A percentile compares a stretch with the other conserved stretches of the same genome.
Evolutionary conservation across 768 basidiomycete species (phyloP).

Genomic region (Tephrocybe sp.): DNA sequence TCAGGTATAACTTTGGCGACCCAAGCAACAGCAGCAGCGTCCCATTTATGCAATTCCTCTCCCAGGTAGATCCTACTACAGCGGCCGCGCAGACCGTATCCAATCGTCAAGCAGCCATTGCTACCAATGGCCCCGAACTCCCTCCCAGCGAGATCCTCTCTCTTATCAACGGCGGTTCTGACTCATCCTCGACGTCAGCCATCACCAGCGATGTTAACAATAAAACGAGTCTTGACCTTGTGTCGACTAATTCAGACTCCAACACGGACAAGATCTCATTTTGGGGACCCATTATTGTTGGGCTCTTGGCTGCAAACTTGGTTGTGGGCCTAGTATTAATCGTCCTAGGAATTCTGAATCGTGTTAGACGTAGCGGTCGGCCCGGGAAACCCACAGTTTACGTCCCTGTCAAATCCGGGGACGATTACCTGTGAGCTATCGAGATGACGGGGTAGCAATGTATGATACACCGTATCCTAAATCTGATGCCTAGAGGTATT

Average conservation of each 20-base stretch:
- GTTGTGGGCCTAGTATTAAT: constrained; percentile 25
- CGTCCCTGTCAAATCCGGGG: no score
- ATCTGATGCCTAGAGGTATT: no score
- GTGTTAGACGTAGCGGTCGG: constrained; percentile 21
- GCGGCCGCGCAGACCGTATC: constrained; percentile 30
- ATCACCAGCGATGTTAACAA: constrained; percentile 3
- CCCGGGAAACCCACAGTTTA: no score
- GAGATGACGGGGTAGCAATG: no score
- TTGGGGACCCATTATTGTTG: constrained; percentile 25
- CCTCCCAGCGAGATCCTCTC: constrained; percentile 20
- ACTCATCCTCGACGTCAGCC: constrained; percentile 12
- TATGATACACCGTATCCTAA: not conserved
- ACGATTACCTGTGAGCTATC: no score
- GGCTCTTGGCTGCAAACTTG: constrained; percentile 27
- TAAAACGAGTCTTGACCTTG: constrained; percentile 1
- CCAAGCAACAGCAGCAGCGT: constrained; percentile 17
- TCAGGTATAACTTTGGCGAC: constrained; percentile 45
- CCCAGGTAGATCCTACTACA: constrained; percentile 32
- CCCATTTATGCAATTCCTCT: constrained; percentile 42
- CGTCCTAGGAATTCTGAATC: constrained; percentile 23
- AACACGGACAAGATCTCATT: constrained; percentile 15
- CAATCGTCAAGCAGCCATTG: constrained; percentile 26
- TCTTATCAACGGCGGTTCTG: constrained; percentile 8
- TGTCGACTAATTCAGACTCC: not conserved
- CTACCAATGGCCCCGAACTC: constrained; percentile 24